Percentiles rank a stretch among this genome's conserved stretches.
phyloP scores from a whole-genome alignment of 371 early-diverging fungal species.

The Lichtheimia corymbifera region DNA sequence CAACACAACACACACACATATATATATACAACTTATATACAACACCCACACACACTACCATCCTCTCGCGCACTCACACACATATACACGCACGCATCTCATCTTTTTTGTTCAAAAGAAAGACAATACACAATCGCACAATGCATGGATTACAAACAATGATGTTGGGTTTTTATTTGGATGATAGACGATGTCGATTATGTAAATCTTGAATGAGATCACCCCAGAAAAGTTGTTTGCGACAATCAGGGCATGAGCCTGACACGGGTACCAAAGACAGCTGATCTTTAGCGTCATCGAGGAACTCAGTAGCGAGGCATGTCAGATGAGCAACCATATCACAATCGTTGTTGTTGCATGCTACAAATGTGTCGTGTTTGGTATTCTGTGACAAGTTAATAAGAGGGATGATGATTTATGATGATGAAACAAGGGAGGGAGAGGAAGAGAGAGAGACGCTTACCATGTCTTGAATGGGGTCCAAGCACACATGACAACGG shows the following conservation, averaged over 20 bases:
- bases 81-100: too few species aligned
- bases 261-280: background rate
- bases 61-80: background rate
- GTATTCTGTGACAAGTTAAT: too few species aligned
- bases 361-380: too few species aligned
- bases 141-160: too few species aligned
- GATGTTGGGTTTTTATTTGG: too few species aligned
- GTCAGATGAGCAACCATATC: constrained; percentile 3
- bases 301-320: background rate
- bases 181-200: background rate
- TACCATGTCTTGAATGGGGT: too few species aligned
- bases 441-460: too few species aligned
- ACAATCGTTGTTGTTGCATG: background rate
- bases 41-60: background rate
- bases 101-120: too few species aligned
- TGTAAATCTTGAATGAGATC: background rate
- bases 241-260: background rate
- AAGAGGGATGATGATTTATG: too few species aligned
- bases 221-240: background rate
- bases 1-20: background rate
- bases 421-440: too few species aligned
- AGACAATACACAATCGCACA: too few species aligned
- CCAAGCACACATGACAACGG: too few species aligned
- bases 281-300: background rate
- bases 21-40: background rate